Percentiles rank a stretch among this genome's conserved stretches.
Conservation (phyloP, 352 stramenopile species). For the Phytophthora tubulina region DNA sequence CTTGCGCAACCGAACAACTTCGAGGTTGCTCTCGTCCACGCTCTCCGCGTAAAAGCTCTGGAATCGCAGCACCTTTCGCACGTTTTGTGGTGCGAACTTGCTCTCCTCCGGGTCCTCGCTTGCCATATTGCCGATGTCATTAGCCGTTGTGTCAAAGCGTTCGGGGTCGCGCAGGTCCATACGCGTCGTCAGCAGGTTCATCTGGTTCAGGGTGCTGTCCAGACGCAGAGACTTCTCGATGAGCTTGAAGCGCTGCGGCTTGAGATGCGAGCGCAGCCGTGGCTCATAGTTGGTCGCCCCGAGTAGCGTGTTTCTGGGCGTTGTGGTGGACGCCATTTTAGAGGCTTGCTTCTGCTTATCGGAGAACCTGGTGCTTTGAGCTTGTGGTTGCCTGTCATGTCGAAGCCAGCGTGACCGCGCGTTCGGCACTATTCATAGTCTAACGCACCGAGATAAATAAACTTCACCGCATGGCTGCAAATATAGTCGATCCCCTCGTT, state of each 20-base stretch:
- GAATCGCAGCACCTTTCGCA: slow-evolving; percentile 87
- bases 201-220: slow-evolving; percentile 69
- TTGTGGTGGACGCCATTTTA: slow-evolving; percentile 57
- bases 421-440: slow-evolving; percentile 39
- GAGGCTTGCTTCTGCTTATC: slow-evolving; percentile 21
- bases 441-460: slow-evolving; percentile 13
- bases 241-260: slow-evolving; percentile 87
- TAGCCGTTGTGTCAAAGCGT: slow-evolving; percentile 69
- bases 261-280: slow-evolving; percentile 68
- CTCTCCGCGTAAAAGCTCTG: slow-evolving; percentile 87
- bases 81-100: slow-evolving; percentile 86
- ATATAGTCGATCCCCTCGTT: slow-evolving; percentile 10
- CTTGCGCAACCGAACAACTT: slow-evolving; percentile 76
- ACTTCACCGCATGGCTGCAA: background rate
- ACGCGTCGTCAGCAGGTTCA: slow-evolving; percentile 68
- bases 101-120: slow-evolving; percentile 53
- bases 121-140: slow-evolving; percentile 63
- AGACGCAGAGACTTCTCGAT: slow-evolving; percentile 64
- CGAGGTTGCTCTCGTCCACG: slow-evolving; percentile 85
- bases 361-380: slow-evolving; percentile 24
- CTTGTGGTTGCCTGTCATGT: slow-evolving; percentile 6
- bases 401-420: background rate
- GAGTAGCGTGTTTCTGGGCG: slow-evolving; percentile 78
- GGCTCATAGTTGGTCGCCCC: slow-evolving; percentile 80
- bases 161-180: slow-evolving; percentile 64